These are phyloP conservation scores for Termitomyces heimii DNA, from an alignment of 768 basidiomycete species.

Conservation along the genomic window DNA sequence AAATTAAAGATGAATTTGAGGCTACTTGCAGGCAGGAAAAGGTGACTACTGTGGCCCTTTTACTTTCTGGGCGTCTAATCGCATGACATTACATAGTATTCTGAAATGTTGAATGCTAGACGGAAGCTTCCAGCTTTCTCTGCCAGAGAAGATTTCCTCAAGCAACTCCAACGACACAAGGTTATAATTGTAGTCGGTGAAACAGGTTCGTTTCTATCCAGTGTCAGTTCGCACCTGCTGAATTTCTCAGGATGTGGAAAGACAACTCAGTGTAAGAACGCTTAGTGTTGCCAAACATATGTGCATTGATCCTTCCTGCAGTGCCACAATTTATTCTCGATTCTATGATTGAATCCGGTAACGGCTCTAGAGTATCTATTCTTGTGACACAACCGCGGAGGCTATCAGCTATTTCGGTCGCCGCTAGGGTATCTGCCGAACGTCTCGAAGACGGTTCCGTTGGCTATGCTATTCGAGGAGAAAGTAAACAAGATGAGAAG, in stretches of 20 bases:
- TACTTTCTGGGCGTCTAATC: background rate
- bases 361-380: conserved; percentile 66
- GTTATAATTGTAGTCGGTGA: conserved; percentile 88
- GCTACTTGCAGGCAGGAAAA: conserved; percentile 31
- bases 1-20: conserved; percentile 52
- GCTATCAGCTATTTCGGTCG: conserved; percentile 85
- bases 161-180: conserved; percentile 47
- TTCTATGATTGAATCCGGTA: conserved; percentile 56
- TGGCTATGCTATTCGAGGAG: conserved; percentile 88
- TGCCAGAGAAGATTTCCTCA: conserved; percentile 57
- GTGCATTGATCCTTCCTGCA: background rate
- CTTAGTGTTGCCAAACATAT: background rate
- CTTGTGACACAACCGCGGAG: conserved; percentile 87
- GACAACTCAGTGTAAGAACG: conserved; percentile 68
- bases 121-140: conserved; percentile 72
- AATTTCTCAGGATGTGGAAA: conserved; percentile 70
- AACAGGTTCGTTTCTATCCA: conserved; percentile 45
- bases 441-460: conserved; percentile 70
- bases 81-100: conserved; percentile 31
- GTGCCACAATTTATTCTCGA: conserved; percentile 92
- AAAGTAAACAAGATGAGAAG: conserved; percentile 56
- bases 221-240: background rate
- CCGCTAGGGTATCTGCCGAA: conserved; percentile 81
- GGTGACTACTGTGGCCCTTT: conserved; percentile 16
- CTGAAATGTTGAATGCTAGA: conserved; percentile 48